phyloP scores from a whole-genome alignment of 2,329 filamentous ascomycete species.

The Sclerotinia minor region DNA sequence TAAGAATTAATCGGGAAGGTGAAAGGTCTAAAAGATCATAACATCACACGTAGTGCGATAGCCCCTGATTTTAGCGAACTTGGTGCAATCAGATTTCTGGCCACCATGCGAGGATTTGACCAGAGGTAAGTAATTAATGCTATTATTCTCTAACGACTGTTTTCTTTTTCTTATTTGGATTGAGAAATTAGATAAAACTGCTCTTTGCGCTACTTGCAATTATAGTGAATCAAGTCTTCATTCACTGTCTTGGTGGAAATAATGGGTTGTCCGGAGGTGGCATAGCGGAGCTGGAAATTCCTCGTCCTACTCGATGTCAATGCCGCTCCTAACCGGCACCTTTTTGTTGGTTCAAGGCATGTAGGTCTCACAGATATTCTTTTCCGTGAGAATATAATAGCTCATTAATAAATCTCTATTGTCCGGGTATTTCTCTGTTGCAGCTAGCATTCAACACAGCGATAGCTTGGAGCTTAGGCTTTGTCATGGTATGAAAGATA shows the following conservation, averaged over 20 bases:
- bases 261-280: not conserved
- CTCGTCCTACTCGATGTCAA: conserved; percentile 26
- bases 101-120: not conserved
- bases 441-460: conserved; percentile 31
- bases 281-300: not conserved
- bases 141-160: not conserved
- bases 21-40: not conserved
- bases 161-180: too few species aligned
- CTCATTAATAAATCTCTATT: not conserved
- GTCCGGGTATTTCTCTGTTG: not conserved
- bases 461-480: not conserved
- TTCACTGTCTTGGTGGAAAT: not conserved
- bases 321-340: too few species aligned
- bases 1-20: not conserved
- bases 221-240: not conserved
- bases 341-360: too few species aligned
- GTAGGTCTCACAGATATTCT: too few species aligned
- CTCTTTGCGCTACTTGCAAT: too few species aligned
- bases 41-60: not conserved
- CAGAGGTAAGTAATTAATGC: not conserved
- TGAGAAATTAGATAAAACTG: too few species aligned
- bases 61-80: conserved; percentile 8
- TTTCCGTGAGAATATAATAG: too few species aligned
- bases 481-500: not conserved
- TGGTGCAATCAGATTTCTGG: not conserved